Evolutionary conservation across 805 yeast genomes (phyloP), one percentile per base, ranked within the genome.

Genomic region (Lipomyces lipofer): DNA sequence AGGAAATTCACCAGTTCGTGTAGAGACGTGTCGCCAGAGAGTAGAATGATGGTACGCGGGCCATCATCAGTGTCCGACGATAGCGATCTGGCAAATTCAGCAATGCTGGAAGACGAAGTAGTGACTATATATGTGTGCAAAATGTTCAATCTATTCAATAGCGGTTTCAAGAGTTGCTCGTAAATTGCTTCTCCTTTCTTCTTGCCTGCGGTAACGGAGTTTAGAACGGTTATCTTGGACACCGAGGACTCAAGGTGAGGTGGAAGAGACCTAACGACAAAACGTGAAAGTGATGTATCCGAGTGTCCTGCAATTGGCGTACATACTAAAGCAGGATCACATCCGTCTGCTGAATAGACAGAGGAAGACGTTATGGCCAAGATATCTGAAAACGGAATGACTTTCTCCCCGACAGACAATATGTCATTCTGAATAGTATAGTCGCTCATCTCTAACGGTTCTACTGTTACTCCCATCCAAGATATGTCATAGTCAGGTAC

Each of bases 11-110:
- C 63, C 47, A 91, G 80, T 67, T 91, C 97, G 47, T 79, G 81
- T 4, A 88, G 72, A 1, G 95, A 83, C 0, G 97, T 90, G 66
- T 91, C 97, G 1, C 97, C 97, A 35, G 95, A 85, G 7, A 91
- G 69, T 32, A 90, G 71, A 1, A 87, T 66, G 8, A 86, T 71
- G 0, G 86, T 78, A 22, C 3, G 54, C 8, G 51, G 47, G 3
- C 9, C 24, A 4, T 30, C 54, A 2, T 36, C 9, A 9, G n/a
- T 22, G 28, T 6, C 49, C 2, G 63, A 50, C 3, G 67, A 52
- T 42, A 71, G 65, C 27, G 65, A 54, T 25, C 43, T 43, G 1
- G 74, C 74, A 47, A 67, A 66, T n/a, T 65, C 66, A 1, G 61
- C 33, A 35, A 72, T 63, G 38, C 71, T 66, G n/a, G 59, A 45